Percentiles rank a stretch among this genome's conserved stretches.
Evolutionary conservation across 2,329 filamentous ascomycete genomes (phyloP).

Genomic region (Pseudocercospora ulei): DNA sequence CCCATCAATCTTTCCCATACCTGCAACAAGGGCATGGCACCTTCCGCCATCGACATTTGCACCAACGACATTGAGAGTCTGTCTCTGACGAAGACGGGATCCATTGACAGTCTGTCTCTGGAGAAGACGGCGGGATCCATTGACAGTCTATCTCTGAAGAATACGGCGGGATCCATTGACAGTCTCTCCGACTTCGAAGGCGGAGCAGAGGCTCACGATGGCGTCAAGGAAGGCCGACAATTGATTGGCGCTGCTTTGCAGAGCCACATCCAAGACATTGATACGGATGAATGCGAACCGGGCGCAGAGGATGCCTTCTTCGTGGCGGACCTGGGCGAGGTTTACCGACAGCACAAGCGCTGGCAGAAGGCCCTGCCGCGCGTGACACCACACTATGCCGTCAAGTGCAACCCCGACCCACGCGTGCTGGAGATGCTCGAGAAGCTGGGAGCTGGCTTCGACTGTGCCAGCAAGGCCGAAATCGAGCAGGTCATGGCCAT

Average conservation of each 20-base stretch:
- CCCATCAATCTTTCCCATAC: slow-evolving; percentile 16
- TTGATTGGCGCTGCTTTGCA: slow-evolving; percentile 81
- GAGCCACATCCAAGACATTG: slow-evolving; percentile 70
- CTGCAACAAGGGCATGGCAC: slow-evolving; percentile 55
- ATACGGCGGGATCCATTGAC: slow-evolving; percentile 19
- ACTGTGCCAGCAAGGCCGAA: slow-evolving; percentile 95
- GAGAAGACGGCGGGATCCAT: too few relatives aligned
- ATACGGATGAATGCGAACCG: slow-evolving; percentile 77
- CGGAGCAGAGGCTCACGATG: slow-evolving; percentile 38
- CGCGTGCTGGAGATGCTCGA: slow-evolving; percentile 80
- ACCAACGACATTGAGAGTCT: slow-evolving; percentile 33
- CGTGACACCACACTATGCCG: slow-evolving; percentile 94
- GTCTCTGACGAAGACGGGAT: slow-evolving; percentile 35
- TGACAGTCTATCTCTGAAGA: too few relatives aligned
- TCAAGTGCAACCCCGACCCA: slow-evolving; percentile 97
- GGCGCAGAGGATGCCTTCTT: slow-evolving; percentile 98
- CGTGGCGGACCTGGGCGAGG: slow-evolving; percentile 92
- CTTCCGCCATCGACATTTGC: slow-evolving; percentile 53
- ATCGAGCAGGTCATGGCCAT: slow-evolving; percentile 82
- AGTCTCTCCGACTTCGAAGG: slow-evolving; percentile 23
- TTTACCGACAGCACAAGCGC: slow-evolving; percentile 95
- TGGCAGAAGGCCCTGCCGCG: slow-evolving; percentile 92
- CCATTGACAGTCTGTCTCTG: too few relatives aligned
- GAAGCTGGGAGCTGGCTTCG: slow-evolving; percentile 84
- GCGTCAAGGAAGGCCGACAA: slow-evolving; percentile 54